Conservation (phyloP, 805 yeast genomes). For the Metschnikowia proteae region DNA sequence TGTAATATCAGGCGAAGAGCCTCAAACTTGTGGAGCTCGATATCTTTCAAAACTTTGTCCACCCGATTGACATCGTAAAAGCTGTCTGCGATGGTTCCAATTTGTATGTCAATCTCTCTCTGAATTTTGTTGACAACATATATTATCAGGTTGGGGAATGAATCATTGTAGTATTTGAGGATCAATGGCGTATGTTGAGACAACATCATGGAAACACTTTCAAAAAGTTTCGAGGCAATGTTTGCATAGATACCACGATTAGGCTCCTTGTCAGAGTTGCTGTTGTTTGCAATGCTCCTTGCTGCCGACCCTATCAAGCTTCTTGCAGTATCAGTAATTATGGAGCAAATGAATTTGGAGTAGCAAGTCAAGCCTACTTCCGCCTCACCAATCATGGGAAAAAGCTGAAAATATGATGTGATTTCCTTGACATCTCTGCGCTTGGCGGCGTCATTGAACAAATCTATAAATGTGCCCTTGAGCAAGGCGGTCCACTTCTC, state of each 20-base stretch:
- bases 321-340: conserved; percentile 76
- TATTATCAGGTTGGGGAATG: conserved; percentile 57
- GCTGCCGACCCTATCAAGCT: conserved; percentile 47
- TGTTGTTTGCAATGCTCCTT: not conserved
- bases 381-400: conserved; percentile 78
- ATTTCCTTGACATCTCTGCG: conserved; percentile 62
- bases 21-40: conserved; percentile 45
- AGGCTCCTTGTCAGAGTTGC: conserved; percentile 18
- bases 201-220: conserved; percentile 77
- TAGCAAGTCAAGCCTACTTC: conserved; percentile 73
- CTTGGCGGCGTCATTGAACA: conserved; percentile 69
- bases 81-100: conserved; percentile 82
- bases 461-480: conserved; percentile 50
- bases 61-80: conserved; percentile 71
- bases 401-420: conserved; percentile 77
- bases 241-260: conserved; percentile 55
- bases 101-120: conserved; percentile 87
- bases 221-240: conserved; percentile 66
- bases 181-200: conserved; percentile 84
- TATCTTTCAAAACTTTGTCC: conserved; percentile 51
- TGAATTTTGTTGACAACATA: conserved; percentile 72
- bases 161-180: conserved; percentile 51
- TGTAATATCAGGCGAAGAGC: conserved; percentile 18
- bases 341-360: conserved; percentile 80
- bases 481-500: conserved; percentile 57